Evolutionary conservation across 352 stramenopile genomes (phyloP), one percentile per base, ranked within the genome.

Genomic region (Halophytophthora polymorphica): DNA sequence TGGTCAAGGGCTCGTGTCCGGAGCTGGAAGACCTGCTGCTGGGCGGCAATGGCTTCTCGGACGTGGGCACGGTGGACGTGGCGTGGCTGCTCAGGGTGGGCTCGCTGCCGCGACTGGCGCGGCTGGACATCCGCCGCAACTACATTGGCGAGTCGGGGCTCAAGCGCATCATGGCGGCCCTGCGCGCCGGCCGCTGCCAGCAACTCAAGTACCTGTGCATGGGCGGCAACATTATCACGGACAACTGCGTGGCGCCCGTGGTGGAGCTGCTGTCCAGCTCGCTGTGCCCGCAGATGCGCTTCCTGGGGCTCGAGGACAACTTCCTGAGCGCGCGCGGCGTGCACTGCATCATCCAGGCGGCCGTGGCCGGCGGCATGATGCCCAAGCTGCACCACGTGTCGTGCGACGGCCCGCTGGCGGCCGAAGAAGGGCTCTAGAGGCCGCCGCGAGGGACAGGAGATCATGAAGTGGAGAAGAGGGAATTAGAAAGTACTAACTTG

Each of bases 121-220:
- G 82, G 1, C 67, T 92, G 25, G 78, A 92, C 38, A 71, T 92
- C 45, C 78, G 82, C 17, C 78, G 82, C 56, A 92, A 92, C 59
- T 92, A 86, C 64, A 83, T 92, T 54, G 78, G 78, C 38, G 82
- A 92, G 61, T 81, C 75, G 14, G 81, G 81, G 3, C 52, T 91
- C 11, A 87, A 86, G 57, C 69, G 76, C 17, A 82, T 91, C 44
- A 89, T 88, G 77, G 64, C 67, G 8, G 69, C 81, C 28, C 56
- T 91, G 2, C 60, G 64, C 12, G 65, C 47, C 6, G 77, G 81
- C 0, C 65, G 66, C 18, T 83, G 66, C 48, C 61, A 65, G 23
- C 64, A 83, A 42, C 81, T 91, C 51, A 86, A 88, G 77, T 88
- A 86, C 63, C 66, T 91, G 56, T 91, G 81, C 67, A 86, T 91